Percentiles rank a stretch among this genome's conserved stretches.
These are phyloP conservation scores for Blastobotrys raffinosifermentans DNA, from an alignment of 1,139 yeast genomes.

Conservation along the genomic window DNA sequence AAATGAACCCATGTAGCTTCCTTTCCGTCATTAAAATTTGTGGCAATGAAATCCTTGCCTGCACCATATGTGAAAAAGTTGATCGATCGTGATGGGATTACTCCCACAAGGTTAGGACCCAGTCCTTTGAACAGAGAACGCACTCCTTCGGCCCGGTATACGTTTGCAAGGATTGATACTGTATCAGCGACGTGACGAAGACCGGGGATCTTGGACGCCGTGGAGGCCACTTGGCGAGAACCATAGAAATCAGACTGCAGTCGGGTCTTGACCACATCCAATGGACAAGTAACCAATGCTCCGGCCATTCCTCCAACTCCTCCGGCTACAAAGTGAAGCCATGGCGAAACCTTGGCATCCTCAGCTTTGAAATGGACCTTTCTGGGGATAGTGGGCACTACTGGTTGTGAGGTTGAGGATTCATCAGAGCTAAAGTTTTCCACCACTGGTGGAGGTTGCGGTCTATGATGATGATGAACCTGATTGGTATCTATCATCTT, in stretches of 20 bases:
- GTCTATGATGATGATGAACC: neutral
- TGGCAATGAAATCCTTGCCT: conserved; percentile 67
- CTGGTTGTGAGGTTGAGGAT: conserved; percentile 17
- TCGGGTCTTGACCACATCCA: conserved; percentile 94
- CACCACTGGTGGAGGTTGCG: conserved; percentile 15
- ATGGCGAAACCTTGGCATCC: conserved; percentile 48
- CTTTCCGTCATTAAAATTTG: conserved; percentile 59
- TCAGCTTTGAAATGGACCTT: conserved; percentile 13
- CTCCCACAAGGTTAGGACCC: conserved; percentile 96
- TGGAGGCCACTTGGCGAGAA: conserved; percentile 33
- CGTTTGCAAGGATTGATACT: conserved; percentile 58
- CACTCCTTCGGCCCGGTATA: conserved; percentile 72
- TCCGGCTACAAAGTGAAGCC: conserved; percentile 99
- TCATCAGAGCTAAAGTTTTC: conserved; percentile 21
- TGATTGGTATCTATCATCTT: too few relatives aligned
- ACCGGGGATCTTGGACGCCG: conserved; percentile 38
- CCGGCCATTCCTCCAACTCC: conserved; percentile 98
- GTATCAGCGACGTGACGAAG: conserved; percentile 79
- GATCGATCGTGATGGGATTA: conserved; percentile 96
- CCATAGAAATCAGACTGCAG: conserved; percentile 77
- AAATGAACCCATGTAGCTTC: conserved; percentile 87
- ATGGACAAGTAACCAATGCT: conserved; percentile 86
- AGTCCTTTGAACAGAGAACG: conserved; percentile 87
- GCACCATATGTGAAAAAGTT: conserved; percentile 96
- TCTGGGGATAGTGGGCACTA: conserved; percentile 21